These are phyloP conservation scores for Xylaria sp. DNA, from an alignment of 2,329 filamentous ascomycete genomes.

Conservation along the genomic window DNA sequence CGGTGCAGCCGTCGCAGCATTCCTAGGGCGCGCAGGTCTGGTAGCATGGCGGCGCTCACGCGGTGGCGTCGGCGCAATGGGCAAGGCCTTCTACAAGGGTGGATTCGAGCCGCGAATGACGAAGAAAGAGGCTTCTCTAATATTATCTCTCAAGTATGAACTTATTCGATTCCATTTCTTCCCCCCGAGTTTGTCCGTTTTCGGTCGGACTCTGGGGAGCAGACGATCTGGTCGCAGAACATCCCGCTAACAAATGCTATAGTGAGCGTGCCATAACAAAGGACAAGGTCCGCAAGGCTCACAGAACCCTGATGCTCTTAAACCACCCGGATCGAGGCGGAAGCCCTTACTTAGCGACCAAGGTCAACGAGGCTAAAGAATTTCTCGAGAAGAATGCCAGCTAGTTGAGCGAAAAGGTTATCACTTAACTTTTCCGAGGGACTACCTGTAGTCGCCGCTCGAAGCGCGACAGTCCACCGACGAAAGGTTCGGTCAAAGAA, in stretches of 20 bases:
- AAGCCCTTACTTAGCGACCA: conserved; percentile 94
- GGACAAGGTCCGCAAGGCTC: conserved; percentile 94
- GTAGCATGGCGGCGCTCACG: conserved; percentile 87
- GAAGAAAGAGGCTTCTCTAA: conserved; percentile 87
- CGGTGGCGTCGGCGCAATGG: conserved; percentile 80
- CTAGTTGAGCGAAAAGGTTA: conserved; percentile 20
- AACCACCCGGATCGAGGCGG: conserved; percentile 98
- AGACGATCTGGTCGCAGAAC: background rate
- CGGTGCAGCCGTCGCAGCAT: conserved; percentile 63
- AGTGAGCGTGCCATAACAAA: conserved; percentile 90
- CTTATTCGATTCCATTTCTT: background rate
- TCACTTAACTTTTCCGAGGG: background rate
- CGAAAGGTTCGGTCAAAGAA: background rate
- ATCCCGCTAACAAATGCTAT: conserved; percentile 24
- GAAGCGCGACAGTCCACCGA: background rate
- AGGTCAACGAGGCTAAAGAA: conserved; percentile 98
- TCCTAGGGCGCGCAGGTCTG: conserved; percentile 86
- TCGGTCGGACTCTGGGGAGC: too few species aligned
- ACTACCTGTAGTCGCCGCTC: background rate
- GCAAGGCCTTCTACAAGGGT: conserved; percentile 96
- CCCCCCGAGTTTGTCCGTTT: background rate
- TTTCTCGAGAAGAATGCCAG: conserved; percentile 79
- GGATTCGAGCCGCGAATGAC: conserved; percentile 98
- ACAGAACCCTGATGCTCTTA: conserved; percentile 93
- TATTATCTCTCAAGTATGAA: conserved; percentile 85